Base-by-base conservation (phyloP, 345 rosid species). In the Hibiscus syriacus region DNA sequence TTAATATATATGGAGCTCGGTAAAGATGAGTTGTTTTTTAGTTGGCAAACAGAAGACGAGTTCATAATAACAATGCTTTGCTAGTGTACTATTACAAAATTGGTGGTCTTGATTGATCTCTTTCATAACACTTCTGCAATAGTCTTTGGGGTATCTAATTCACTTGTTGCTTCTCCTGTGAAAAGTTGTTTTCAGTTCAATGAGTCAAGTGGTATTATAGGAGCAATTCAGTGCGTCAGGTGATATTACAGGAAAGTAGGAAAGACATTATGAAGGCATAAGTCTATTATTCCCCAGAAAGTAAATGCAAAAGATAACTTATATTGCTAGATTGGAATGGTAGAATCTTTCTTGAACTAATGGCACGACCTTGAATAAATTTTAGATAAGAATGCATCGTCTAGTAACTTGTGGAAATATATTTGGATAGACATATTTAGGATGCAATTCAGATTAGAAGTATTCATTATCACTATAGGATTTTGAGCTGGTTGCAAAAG, bases 121-220 rank as follows among this genome's bases (percentile, higher is more conserved):
- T 11, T 29, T 38, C 50, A 5, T 20, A 39, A 13, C 26, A 46
- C 32, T 22, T 62, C 50, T 62, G 12, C 66, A 22, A 1, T 22
- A 39, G 66, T 39, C 49, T 61, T 38, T 22, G 11, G 11, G 48
- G 38, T 38, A 38, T 6, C 27, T 62, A 27, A 61, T 61, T 38
- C 10, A 16, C 49, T 61, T 39, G 17, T 61, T 60, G n/a, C 19
- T 61, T 39, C 50, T 62, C 20, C 34, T 41, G 30, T 17, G 20
- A 22, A 22, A 62, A 22, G 45, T 39, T 39, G 20, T n/a, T 39
- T 62, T 41, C 66, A 61, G n/a, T 61, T 61, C 50, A 61, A 61
- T 38, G 46, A 34, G 29, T 58, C 45, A 58, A 9, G 41, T 58
- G 25, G 3, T 56, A 30, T 7, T 29, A 29, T 17, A 30, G 22